A percentile compares a stretch with the other conserved stretches of the same genome.
phyloP scores from a whole-genome alignment of 2,329 filamentous ascomycete genomes.

The Colletotrichum theobromicola region DNA sequence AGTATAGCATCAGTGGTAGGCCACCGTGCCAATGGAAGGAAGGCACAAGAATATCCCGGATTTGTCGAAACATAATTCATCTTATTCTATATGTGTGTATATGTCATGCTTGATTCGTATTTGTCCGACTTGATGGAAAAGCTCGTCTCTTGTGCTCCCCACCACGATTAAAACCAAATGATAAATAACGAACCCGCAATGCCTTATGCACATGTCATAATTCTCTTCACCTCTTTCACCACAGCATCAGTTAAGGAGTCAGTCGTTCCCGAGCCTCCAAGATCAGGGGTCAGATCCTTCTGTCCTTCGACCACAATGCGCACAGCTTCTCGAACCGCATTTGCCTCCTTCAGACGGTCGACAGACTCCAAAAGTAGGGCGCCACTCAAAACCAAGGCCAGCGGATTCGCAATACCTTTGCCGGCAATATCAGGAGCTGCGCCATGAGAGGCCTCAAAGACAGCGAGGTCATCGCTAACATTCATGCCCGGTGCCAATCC shows the following conservation, averaged over 20 bases:
- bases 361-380: constrained; percentile 97
- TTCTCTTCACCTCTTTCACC: neutral
- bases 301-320: neutral
- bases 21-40: too few species aligned
- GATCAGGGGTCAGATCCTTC: neutral
- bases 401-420: constrained; percentile 92
- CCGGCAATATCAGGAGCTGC: constrained; percentile 96
- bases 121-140: too few species aligned
- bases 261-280: neutral
- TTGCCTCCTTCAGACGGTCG: constrained; percentile 40
- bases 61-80: too few species aligned
- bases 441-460: constrained; percentile 97
- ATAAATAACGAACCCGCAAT: too few species aligned
- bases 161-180: too few species aligned
- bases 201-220: neutral
- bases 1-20: too few species aligned
- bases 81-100: too few species aligned
- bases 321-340: neutral
- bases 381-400: constrained; percentile 88
- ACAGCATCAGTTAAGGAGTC: neutral
- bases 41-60: too few species aligned
- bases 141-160: too few species aligned
- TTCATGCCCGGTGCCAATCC: constrained; percentile 95
- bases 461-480: constrained; percentile 90
- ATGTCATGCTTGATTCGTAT: too few species aligned